Evolutionary conservation across 306 rosid species (phyloP).

Genomic region (Cajanus cajan): DNA sequence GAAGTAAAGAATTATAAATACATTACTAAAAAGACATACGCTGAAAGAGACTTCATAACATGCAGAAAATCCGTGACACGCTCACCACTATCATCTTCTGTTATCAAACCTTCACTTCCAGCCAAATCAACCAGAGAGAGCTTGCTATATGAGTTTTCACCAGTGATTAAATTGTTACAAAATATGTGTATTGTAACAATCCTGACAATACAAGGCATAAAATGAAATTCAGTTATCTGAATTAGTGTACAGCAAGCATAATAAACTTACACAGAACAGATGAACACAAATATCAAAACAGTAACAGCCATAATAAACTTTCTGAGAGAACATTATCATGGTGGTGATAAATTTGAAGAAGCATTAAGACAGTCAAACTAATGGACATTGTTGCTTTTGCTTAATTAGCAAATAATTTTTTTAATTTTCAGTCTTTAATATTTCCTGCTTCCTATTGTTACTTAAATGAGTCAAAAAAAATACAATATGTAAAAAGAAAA

Average conservation of each 20-base stretch:
- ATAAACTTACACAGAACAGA: background rate
- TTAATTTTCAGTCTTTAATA: background rate
- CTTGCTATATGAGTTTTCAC: constrained; percentile 73
- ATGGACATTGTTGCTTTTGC: background rate
- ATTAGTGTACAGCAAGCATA: background rate
- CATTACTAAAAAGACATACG: constrained; percentile 49
- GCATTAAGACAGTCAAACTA: background rate
- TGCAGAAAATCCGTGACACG: constrained; percentile 78
- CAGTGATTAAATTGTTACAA: constrained; percentile 64
- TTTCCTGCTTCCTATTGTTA: constrained; percentile 5
- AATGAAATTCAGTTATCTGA: constrained; percentile 26
- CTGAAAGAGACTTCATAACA: constrained; percentile 93
- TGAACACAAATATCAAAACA: constrained; percentile 7
- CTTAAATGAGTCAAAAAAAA: background rate
- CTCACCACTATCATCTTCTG: constrained; percentile 78
- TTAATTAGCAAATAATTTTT: background rate
- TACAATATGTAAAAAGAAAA: background rate
- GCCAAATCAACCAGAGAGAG: constrained; percentile 84
- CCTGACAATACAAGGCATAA: constrained; percentile 50
- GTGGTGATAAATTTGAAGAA: background rate
- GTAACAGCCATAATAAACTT: background rate
- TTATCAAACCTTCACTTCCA: constrained; percentile 82
- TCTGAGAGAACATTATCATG: background rate
- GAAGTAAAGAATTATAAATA: background rate
- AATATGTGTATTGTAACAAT: constrained; percentile 59